phyloP scores from a whole-genome alignment of 495 filamentous ascomycete species.

The Podospora australis region DNA sequence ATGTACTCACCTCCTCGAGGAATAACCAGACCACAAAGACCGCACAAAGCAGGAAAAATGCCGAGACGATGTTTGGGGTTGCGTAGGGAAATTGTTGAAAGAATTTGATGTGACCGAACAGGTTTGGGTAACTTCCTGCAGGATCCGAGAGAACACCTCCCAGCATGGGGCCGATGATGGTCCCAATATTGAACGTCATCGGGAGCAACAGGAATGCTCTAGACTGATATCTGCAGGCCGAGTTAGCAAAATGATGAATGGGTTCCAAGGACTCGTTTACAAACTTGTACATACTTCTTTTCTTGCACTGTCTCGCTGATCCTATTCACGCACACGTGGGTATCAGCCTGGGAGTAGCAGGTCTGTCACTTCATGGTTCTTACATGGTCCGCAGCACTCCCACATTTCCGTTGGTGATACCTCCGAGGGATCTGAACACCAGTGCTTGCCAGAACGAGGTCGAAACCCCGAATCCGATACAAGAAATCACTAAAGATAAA shows the following conservation, averaged over 20 bases:
- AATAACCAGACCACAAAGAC: constrained; percentile 54
- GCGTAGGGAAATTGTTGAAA: constrained; percentile 66
- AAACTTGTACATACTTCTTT: constrained; percentile 23
- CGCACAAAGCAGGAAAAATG: constrained; percentile 54
- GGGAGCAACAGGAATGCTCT: constrained; percentile 64
- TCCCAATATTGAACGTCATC: constrained; percentile 72
- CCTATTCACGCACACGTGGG: constrained; percentile 20
- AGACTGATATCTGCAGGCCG: constrained; percentile 44
- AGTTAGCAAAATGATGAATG: too few relatives aligned
- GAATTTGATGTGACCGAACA: constrained; percentile 65
- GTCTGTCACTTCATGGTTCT: constrained; percentile 2
- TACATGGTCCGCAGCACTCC: constrained; percentile 74
- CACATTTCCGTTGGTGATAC: constrained; percentile 75
- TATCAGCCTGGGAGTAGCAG: constrained; percentile 3
- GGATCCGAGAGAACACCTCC: constrained; percentile 72
- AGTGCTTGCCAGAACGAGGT: constrained; percentile 65
- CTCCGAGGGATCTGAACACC: constrained; percentile 66
- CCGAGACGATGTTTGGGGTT: constrained; percentile 67
- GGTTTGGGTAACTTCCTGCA: constrained; percentile 57
- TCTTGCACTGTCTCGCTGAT: constrained; percentile 73
- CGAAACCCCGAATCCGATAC: constrained; percentile 75
- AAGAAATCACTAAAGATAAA: constrained; percentile 47
- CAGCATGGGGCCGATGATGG: constrained; percentile 68
- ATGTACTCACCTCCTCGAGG: constrained; percentile 57
- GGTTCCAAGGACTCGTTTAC: too few relatives aligned